A percentile compares a stretch with the other conserved stretches of the same genome.
These are phyloP conservation scores for Crepidotus variabilis DNA, from an alignment of 768 basidiomycete genomes.

Conservation along the genomic window DNA sequence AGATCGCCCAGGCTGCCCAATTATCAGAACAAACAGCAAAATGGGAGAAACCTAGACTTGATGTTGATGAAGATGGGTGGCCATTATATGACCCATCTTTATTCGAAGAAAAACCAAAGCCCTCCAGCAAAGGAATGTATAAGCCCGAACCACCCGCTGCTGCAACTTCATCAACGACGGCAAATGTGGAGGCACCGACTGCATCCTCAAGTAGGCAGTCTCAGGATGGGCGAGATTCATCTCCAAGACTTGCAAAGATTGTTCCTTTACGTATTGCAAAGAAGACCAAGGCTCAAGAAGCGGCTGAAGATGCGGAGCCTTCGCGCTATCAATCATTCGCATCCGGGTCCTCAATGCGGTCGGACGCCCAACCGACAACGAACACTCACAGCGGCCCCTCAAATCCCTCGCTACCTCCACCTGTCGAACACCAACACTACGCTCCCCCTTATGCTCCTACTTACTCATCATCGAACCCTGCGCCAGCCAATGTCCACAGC, in stretches of 20 bases:
- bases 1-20: constrained; percentile 38
- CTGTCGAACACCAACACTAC: neutral
- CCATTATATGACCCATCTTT: constrained; percentile 41
- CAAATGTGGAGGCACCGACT: neutral
- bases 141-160: neutral
- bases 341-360: neutral
- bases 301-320: neutral
- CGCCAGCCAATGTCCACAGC: neutral
- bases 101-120: constrained; percentile 14
- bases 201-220: neutral
- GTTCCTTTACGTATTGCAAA: constrained; percentile 7
- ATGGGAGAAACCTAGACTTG: neutral
- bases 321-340: neutral
- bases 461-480: too few relatives aligned
- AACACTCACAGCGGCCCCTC: neutral
- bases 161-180: constrained; percentile 3
- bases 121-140: constrained; percentile 3
- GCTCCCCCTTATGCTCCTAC: too few relatives aligned
- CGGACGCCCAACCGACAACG: neutral
- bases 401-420: neutral
- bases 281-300: constrained; percentile 4
- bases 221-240: neutral
- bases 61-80: constrained; percentile 38
- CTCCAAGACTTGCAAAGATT: constrained; percentile 3
- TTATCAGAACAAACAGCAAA: constrained; percentile 29